Base-by-base conservation (phyloP, 1,284 basidiomycete genomes). In the Ustilago loliicola region DNA sequence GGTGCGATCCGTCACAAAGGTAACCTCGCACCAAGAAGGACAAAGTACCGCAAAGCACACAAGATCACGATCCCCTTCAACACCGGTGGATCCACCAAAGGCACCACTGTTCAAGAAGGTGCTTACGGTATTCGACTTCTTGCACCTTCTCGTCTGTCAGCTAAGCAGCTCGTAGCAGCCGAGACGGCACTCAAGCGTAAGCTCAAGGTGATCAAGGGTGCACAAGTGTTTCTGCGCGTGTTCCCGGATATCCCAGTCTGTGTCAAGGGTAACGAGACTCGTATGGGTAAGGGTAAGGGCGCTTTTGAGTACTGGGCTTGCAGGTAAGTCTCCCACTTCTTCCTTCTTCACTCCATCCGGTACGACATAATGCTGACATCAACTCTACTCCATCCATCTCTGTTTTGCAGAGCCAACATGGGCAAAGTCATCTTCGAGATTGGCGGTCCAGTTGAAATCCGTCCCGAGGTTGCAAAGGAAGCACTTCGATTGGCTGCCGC, bases 241-340 rank as follows among this genome's bases (percentile, higher is more conserved):
- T 99, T 98, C 88, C 96, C 96, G 3, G 95, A 98, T 88, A 92
- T 98, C 65, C 95, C 96, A 2, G 95, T 99, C 66, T 98, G 96
- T 88, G 92, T 98, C 66, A 98, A 99, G 91, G 96, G 96, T 62
- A 98, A 98, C 84, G 96, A 99, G 87, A 97, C 96, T 8, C 93
- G 97, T 91, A 99, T 99, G 97, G 96, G 96, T 53, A 98, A 98
- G 88, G 97, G 97, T 68, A 99, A 99, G 87, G 97, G 97, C 54
- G 91, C 93, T 0, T 99, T 98, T 83, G 96, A 98, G 86, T 98
- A 91, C 87, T 98, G 96, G 97, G 94, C 96, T 38, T 95, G 94
- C 72, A 91, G 94, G 94, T 94, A 84, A 71, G 90, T 77, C 6
- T 55, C 30, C 23, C 13, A 1, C 32, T 17, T 27, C 48, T 27